phyloP scores from a whole-genome alignment of 306 rosid genomes.

The cucumber (Cucumis sativus) region DNA sequence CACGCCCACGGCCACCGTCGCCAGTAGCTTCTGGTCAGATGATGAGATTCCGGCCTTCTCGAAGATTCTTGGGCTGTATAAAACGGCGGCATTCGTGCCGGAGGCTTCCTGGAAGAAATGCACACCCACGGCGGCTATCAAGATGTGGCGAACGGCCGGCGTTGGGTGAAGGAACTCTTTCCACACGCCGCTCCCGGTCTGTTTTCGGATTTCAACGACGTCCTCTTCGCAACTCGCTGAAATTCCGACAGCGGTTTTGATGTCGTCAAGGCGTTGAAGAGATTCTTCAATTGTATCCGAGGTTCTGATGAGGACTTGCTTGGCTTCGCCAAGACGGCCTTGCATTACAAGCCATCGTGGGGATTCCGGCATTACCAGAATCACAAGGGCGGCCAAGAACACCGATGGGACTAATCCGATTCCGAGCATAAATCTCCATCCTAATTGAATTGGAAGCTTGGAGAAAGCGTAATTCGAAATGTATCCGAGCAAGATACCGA shows the following conservation, averaged over 20 bases:
- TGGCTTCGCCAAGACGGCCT: conserved; percentile 68
- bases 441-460: neutral
- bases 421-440: neutral
- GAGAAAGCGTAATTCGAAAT: neutral
- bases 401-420: conserved; percentile 41
- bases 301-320: conserved; percentile 41
- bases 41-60: conserved; percentile 45
- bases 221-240: conserved; percentile 46
- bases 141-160: conserved; percentile 50
- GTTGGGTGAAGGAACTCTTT: conserved; percentile 50
- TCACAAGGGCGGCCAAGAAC: conserved; percentile 27
- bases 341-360: conserved; percentile 83
- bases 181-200: conserved; percentile 41
- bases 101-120: conserved; percentile 68
- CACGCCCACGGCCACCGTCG: conserved; percentile 63
- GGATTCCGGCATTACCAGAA: conserved; percentile 66
- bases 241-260: conserved; percentile 57
- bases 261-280: conserved; percentile 33
- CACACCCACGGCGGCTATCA: conserved; percentile 38
- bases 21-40: conserved; percentile 17
- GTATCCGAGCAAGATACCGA: neutral
- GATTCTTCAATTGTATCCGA: conserved; percentile 61
- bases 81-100: conserved; percentile 61
- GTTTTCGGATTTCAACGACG: conserved; percentile 25
- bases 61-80: conserved; percentile 61